phyloP scores from a whole-genome alignment of 2,329 filamentous ascomycete genomes.

The Pseudocercospora pini-densiflorae region DNA sequence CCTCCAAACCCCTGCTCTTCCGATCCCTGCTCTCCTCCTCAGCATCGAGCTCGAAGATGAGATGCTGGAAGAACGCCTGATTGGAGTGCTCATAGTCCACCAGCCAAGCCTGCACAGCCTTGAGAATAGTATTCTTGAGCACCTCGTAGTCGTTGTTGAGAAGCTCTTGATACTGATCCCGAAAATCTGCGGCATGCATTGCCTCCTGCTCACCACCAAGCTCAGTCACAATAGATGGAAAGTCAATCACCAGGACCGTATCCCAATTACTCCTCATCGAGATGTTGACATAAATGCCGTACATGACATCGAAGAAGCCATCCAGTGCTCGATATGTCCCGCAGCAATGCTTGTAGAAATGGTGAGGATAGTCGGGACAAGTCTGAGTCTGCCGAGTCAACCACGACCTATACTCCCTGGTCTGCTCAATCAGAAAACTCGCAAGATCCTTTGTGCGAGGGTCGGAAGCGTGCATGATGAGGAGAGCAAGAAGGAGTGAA shows the following conservation, averaged over 20 bases:
- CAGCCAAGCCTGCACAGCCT: not conserved
- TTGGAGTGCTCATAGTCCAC: not conserved
- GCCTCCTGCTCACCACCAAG: not conserved
- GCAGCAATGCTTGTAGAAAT: not conserved
- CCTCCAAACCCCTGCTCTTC: not conserved
- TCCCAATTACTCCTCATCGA: no score
- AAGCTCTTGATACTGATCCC: not conserved
- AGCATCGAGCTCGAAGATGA: not conserved
- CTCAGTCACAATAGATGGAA: not conserved
- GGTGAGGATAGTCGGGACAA: not conserved
- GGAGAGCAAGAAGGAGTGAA: not conserved
- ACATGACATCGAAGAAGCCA: conserved; percentile 5
- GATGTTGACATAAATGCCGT: not conserved
- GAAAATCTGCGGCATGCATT: not conserved
- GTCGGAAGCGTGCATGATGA: not conserved
- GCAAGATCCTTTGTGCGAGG: not conserved
- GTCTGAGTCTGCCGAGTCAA: not conserved
- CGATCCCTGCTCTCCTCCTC: not conserved
- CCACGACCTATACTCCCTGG: not conserved
- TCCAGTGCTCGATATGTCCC: not conserved
- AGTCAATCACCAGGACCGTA: not conserved
- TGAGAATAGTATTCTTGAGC: not conserved
- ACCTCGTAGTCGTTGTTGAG: not conserved
- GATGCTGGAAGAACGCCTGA: not conserved
- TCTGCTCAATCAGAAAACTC: not conserved